Base-by-base conservation (phyloP, 179 eudicot genomes). In the Beta corolliflora region DNA sequence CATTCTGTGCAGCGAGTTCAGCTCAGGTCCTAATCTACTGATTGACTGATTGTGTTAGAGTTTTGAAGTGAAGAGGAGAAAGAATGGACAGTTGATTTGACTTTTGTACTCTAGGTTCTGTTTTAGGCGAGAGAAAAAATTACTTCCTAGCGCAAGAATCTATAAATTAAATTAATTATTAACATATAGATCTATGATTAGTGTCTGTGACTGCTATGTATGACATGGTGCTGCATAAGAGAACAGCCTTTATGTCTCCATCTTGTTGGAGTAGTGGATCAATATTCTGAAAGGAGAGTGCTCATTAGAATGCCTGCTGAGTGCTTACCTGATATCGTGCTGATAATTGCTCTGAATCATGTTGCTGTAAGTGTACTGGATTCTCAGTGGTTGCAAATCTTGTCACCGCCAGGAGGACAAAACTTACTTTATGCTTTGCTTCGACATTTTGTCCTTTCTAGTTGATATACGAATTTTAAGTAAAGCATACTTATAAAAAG, bases 231-330 rank as follows among this genome's bases (percentile, higher is more conserved):
- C 44, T 25, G 7, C 25, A 21, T n/a, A n/a, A 61, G 15, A 64
- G 5, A 25, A 64, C 16, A 11, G 41, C 29, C 69, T 25, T 65
- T 13, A 29, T 25, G 2, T 65, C 44, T 65, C 69, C 69, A 13
- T 65, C 69, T 65, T 65, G 44, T 65, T 65, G 44, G 69, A 65
- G 69, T 65, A 65, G 69, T 65, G 44, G 12, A 41, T 12, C 41
- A 65, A 9, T 11, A 13, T 12, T 63, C 10, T 65, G 45, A 65
- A 41, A 29, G 36, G 14, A 25, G 45, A 65, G 69, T 29, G 41
- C 18, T 29, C 8, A 1, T 29, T 2, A 31, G 69, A 29, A 10
- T 29, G 8, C 45, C 69, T 65, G 18, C 44, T 25, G 69, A 11
- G 7, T 65, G 18, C 44, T 25, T 45, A 11, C 18, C 41, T 29